Percentiles rank a stretch among this genome's conserved stretches.
These are phyloP conservation scores for Amphirosellinia nigrospora DNA, from an alignment of 495 filamentous ascomycete species.

Conservation along the genomic window DNA sequence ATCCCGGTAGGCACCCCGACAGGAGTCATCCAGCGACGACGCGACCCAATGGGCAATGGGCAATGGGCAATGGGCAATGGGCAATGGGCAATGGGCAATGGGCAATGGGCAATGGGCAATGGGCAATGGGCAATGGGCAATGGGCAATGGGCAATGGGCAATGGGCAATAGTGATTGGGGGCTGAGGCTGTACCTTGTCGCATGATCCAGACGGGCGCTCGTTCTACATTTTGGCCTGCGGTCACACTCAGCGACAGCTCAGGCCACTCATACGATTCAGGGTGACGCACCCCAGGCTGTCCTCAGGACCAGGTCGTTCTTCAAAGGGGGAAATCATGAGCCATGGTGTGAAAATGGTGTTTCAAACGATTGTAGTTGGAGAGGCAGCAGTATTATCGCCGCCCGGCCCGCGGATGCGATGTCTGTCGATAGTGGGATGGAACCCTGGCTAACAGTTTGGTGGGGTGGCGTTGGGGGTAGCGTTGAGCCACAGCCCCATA, in stretches of 20 bases:
- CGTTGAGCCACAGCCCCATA: neutral
- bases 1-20: neutral
- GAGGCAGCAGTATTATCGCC: neutral
- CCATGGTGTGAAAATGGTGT: slow-evolving; percentile 50
- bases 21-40: neutral
- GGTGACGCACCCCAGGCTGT: slow-evolving; percentile 76
- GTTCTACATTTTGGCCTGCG: slow-evolving; percentile 84
- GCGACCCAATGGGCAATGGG: neutral
- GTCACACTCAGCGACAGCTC: slow-evolving; percentile 29
- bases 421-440: slow-evolving; percentile 32
- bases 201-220: slow-evolving; percentile 98
- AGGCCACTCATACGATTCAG: slow-evolving; percentile 32
- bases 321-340: slow-evolving; percentile 74
- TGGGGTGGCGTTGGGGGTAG: no score
- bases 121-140: neutral
- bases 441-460: slow-evolving; percentile 32
- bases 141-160: neutral
- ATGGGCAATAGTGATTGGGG: no score
- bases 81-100: neutral
- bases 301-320: slow-evolving; percentile 89
- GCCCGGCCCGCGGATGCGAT: slow-evolving; percentile 26
- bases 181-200: slow-evolving; percentile 82
- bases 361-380: neutral
- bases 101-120: neutral
- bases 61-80: neutral